Evolutionary conservation across 2,329 filamentous ascomycete species (phyloP).

Genomic region (Huntiella abstrusa): DNA sequence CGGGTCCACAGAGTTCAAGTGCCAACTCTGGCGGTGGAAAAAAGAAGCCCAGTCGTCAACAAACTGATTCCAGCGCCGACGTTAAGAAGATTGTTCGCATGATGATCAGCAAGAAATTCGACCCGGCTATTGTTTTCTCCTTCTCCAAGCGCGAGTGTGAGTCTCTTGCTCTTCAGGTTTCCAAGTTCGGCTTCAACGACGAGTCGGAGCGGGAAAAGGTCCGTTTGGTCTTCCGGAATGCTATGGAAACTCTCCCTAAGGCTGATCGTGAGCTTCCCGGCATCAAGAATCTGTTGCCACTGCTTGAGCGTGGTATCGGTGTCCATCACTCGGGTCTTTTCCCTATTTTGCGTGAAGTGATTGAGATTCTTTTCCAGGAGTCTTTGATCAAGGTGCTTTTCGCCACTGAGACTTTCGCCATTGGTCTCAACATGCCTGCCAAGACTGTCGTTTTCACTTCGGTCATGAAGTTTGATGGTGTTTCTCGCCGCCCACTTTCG

Average conservation of each 20-base stretch:
- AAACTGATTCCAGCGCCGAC: constrained; percentile 50
- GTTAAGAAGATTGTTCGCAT: constrained; percentile 97
- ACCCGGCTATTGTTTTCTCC: constrained; percentile 97
- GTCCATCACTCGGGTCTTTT: constrained; percentile 92
- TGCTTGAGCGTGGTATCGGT: constrained; percentile 80
- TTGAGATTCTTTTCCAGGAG: constrained; percentile 97
- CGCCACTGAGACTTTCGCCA: constrained; percentile 96
- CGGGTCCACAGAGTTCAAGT: constrained; percentile 33
- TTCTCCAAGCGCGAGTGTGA: constrained; percentile 98
- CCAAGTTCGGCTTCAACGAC: constrained; percentile 79
- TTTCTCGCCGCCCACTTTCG: constrained; percentile 62
- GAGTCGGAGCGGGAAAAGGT: constrained; percentile 93
- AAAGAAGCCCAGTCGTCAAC: constrained; percentile 68
- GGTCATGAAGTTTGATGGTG: constrained; percentile 86
- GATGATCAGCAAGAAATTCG: constrained; percentile 95
- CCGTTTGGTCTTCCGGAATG: constrained; percentile 78
- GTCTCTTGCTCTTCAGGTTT: constrained; percentile 72
- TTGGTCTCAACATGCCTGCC: constrained; percentile 96
- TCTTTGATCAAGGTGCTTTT: constrained; percentile 95
- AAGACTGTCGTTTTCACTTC: constrained; percentile 99
- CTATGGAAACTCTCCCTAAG: constrained; percentile 79
- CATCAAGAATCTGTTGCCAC: constrained; percentile 73
- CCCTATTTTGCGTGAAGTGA: constrained; percentile 93
- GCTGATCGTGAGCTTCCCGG: constrained; percentile 79
- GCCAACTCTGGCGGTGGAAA: constrained; percentile 54